Conservation (phyloP, 306 rosid genomes). For the Gillenia trifoliata region DNA sequence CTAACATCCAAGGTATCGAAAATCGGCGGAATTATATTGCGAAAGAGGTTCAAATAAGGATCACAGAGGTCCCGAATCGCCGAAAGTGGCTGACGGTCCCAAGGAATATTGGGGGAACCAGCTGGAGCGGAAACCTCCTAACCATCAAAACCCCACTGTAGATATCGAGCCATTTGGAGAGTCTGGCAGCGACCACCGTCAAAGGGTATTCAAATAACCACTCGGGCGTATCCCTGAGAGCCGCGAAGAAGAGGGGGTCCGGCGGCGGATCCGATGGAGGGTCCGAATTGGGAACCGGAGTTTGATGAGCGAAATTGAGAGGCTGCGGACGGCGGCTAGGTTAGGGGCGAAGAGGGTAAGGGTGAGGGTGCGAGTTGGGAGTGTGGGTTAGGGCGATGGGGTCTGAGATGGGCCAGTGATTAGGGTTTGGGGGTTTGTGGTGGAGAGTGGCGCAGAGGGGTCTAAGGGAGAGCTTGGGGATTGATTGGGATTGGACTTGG, state of each 20-base stretch:
- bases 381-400: background rate
- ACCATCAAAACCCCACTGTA: conserved; percentile 95
- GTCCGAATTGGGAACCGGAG: conserved; percentile 4
- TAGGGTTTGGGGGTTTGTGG: background rate
- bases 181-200: conserved; percentile 89
- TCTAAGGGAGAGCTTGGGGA: background rate
- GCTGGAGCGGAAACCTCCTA: conserved; percentile 87
- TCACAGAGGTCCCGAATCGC: conserved; percentile 91
- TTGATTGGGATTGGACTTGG: background rate
- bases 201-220: conserved; percentile 67
- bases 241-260: conserved; percentile 63
- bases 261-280: conserved; percentile 1
- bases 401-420: background rate
- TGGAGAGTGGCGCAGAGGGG: conserved; percentile 1
- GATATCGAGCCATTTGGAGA: conserved; percentile 88
- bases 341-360: conserved; percentile 26
- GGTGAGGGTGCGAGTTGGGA: conserved; percentile 32
- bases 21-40: conserved; percentile 82
- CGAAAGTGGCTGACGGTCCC: conserved; percentile 89
- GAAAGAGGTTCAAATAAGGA: conserved; percentile 77
- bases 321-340: conserved; percentile 13
- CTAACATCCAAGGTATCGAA: conserved; percentile 86
- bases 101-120: conserved; percentile 97
- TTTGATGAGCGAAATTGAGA: background rate
- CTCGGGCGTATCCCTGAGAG: conserved; percentile 33